Conservation (phyloP, 805 yeast species). For the Kodamaea lidongshanica region DNA sequence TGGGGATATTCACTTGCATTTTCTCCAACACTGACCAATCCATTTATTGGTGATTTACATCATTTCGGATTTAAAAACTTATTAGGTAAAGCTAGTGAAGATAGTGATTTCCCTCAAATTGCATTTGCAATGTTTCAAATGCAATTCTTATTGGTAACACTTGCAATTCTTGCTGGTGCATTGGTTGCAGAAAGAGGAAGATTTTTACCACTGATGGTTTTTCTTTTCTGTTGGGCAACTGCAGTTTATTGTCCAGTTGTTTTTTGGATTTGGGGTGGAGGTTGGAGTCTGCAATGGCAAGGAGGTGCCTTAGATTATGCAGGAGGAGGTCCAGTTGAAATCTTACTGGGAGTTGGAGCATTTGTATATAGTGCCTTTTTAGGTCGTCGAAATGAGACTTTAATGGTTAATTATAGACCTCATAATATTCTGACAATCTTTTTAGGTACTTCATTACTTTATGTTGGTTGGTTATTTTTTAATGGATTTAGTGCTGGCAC, state of each 20-base stretch:
- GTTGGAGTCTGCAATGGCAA: slow-evolving; percentile 73
- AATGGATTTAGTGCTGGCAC: slow-evolving; percentile 85
- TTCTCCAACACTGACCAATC: slow-evolving; percentile 69
- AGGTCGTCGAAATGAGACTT: slow-evolving; percentile 70
- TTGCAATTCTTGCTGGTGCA: slow-evolving; percentile 88
- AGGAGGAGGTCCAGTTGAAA: slow-evolving; percentile 97
- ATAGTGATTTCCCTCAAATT: slow-evolving; percentile 65
- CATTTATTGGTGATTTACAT: slow-evolving; percentile 81
- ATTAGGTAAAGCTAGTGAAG: slow-evolving; percentile 39
- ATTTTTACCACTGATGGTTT: slow-evolving; percentile 74
- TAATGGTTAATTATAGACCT: slow-evolving; percentile 84
- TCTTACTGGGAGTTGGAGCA: slow-evolving; percentile 85
- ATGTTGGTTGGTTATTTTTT: slow-evolving; percentile 96
- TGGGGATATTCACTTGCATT: slow-evolving; percentile 98
- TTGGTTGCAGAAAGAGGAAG: slow-evolving; percentile 86
- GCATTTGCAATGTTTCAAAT: slow-evolving; percentile 84
- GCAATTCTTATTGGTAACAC: slow-evolving; percentile 86
- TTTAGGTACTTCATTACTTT: slow-evolving; percentile 77
- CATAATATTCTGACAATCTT: slow-evolving; percentile 91
- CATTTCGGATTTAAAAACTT: slow-evolving; percentile 77
- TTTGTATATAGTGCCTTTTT: slow-evolving; percentile 76
- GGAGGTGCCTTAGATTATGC: slow-evolving; percentile 96
- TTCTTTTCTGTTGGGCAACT: slow-evolving; percentile 84
- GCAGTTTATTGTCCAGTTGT: slow-evolving; percentile 92
- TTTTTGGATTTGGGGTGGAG: slow-evolving; percentile 93